Conservation (phyloP, 1,284 basidiomycete genomes). For the Boletellus deceptivus region DNA sequence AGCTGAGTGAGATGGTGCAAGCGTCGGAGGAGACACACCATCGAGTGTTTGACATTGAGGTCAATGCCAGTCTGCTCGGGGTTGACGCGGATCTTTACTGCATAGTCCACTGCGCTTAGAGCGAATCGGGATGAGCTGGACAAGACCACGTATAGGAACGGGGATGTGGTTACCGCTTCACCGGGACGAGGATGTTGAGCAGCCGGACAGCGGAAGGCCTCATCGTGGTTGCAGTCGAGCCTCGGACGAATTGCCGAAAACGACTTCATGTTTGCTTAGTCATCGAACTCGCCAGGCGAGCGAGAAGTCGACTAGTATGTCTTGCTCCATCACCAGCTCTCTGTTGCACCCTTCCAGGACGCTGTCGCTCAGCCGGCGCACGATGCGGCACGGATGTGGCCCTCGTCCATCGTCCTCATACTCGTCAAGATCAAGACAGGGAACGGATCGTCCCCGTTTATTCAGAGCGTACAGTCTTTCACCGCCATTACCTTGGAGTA, state of each 20-base stretch:
- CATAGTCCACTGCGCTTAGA: conserved; percentile 74
- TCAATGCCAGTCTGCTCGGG: conserved; percentile 90
- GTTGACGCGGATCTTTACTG: conserved; percentile 93
- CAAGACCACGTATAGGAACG: not conserved
- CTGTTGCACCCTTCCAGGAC: no score
- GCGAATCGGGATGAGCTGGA: not conserved
- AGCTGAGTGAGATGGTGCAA: not conserved
- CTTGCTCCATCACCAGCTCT: no score
- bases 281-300: no score
- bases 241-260: conserved; percentile 12
- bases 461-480: no score
- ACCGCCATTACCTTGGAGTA: conserved; percentile 11
- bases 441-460: no score
- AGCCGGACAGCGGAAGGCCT: conserved; percentile 68
- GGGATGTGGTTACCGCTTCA: conserved; percentile 65
- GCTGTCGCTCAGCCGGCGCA: no score
- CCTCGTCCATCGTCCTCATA: no score
- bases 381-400: no score
- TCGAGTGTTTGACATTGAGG: conserved; percentile 94
- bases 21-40: conserved; percentile 57
- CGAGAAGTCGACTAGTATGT: no score
- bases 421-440: no score
- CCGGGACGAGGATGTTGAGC: conserved; percentile 88
- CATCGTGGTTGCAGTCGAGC: conserved; percentile 46
- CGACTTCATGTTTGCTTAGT: not conserved